Base-by-base conservation (phyloP, 106 monocot genomes). In the Platanthera zijinensis region DNA sequence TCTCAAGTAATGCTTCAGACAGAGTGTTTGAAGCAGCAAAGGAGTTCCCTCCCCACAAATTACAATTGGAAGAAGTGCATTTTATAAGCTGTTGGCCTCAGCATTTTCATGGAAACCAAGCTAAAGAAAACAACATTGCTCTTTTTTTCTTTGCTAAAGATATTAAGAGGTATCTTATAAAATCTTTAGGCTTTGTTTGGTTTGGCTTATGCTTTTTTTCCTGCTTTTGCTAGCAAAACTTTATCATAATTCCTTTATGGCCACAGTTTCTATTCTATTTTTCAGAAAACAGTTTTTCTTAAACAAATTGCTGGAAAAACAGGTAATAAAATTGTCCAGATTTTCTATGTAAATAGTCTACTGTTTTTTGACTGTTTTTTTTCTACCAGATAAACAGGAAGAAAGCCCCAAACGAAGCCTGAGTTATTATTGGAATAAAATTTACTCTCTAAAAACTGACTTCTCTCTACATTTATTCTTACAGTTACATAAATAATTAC, bases 101-200 rank as follows among this genome's bases (percentile, higher is more conserved):
- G 10, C 88, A 90, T 51, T 87, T 92, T 83, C 84, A 82, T 25
- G 77, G 77, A 64, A 82, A 76, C 49, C 51, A 79, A 79, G 88
- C 92, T 72, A 86, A 74, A 25, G 91, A 91, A 75, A 75, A 87
- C 45, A 87, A 97, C 63, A 89, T 97, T 74, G 97, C 87, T 52
- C 87, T 97, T 52, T 97, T 91, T 81, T 97, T 97, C 86, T 97
- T 97, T 79, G 93, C 97, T 67, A 91, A 80, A 82, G 93, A 94
- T 84, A 51, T 78, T 70, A 82, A 88, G 28, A 97, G 97, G 97
- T 97, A 74, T 59, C 62, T 64, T 76, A 15, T 15, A 70, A 6
- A 48, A 15, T 7, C 18, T 3, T 39, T 46, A 70, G 49, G 39
- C 39, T 39, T 39, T 39, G 39, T 39, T 39, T 39, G 39, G 39